Evolutionary conservation across 2,329 filamentous ascomycete genomes (phyloP).

Genomic region (Cercospora sp.): DNA sequence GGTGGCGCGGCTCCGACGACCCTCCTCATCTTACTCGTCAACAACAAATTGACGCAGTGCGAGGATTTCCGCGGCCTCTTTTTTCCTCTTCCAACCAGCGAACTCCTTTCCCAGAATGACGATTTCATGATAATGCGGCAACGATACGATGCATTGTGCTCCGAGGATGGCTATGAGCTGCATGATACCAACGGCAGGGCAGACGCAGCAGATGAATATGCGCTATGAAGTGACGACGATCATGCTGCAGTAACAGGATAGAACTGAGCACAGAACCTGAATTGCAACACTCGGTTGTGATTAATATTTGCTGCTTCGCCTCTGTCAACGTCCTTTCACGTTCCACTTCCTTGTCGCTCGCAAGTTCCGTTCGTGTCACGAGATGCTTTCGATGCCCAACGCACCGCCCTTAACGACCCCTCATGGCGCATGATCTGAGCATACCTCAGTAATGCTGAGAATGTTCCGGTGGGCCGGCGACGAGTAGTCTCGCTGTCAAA

Average conservation of each 20-base stretch:
- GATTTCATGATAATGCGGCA: constrained; percentile 15
- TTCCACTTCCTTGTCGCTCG: background rate
- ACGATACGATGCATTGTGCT: constrained; percentile 10
- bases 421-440: background rate
- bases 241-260: background rate
- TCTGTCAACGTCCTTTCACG: background rate
- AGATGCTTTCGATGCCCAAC: background rate
- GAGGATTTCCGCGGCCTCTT: background rate
- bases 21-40: background rate
- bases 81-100: background rate
- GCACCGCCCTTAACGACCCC: background rate
- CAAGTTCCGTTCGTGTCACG: background rate
- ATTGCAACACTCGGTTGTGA: background rate
- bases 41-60: constrained; percentile 1
- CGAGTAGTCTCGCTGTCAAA: background rate
- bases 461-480: background rate
- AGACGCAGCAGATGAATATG: constrained; percentile 12
- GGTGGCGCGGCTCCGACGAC: background rate
- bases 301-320: background rate
- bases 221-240: constrained; percentile 14
- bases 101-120: background rate
- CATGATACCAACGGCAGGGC: constrained; percentile 19
- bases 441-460: background rate
- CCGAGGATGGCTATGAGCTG: constrained; percentile 13
- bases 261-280: background rate